Evolutionary conservation across 306 rosid species (phyloP).

Genomic region (Dryas octopetala): DNA sequence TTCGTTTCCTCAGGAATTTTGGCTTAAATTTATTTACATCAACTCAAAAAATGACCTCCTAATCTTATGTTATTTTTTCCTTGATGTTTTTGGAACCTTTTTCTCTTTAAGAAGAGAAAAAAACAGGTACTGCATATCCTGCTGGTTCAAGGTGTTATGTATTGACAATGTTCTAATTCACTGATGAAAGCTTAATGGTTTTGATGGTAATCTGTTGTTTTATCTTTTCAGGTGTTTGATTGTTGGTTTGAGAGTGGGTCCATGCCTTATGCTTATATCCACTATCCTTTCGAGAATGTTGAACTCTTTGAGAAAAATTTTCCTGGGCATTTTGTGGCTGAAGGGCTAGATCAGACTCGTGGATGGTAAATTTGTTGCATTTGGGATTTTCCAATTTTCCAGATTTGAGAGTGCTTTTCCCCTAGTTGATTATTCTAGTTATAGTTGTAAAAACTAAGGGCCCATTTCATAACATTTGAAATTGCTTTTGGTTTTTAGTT

Average conservation of each 20-base stretch:
- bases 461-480: too few species aligned
- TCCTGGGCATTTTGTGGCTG: slow-evolving; percentile 96
- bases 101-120: neutral
- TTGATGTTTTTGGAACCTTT: neutral
- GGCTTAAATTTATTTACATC: too few species aligned
- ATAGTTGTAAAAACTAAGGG: neutral
- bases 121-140: neutral
- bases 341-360: slow-evolving; percentile 96
- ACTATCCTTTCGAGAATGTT: slow-evolving; percentile 86
- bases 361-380: slow-evolving; percentile 73
- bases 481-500: too few species aligned
- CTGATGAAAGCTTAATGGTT: neutral
- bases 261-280: slow-evolving; percentile 97
- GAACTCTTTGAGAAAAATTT: slow-evolving; percentile 92
- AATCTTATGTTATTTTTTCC: neutral
- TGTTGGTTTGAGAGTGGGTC: slow-evolving; percentile 99
- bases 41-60: neutral
- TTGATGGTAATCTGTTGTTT: slow-evolving; percentile 19
- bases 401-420: neutral
- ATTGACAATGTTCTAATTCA: neutral
- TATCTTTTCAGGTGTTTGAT: slow-evolving; percentile 80
- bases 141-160: neutral
- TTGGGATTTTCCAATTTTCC: neutral
- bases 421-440: neutral
- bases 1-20: neutral